Evolutionary conservation across 768 basidiomycete species (phyloP).

Genomic region (Trametes elegans): DNA sequence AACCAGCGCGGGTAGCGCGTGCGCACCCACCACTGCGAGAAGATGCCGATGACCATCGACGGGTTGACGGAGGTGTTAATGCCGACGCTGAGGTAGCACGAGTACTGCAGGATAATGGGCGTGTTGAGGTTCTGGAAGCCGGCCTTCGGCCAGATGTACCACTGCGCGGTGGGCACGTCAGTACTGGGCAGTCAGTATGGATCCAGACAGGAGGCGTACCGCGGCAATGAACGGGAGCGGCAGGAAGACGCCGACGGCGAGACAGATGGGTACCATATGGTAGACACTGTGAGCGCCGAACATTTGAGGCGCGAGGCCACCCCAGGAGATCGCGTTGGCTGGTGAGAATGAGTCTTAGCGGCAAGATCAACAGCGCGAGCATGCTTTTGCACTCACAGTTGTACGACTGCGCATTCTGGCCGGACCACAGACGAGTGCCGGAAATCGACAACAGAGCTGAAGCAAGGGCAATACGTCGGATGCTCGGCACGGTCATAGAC

Average conservation of each 20-base stretch:
- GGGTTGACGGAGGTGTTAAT: slow-evolving; percentile 54
- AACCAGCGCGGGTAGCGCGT: slow-evolving; percentile 39
- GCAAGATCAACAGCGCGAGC: no score
- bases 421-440: slow-evolving; percentile 50
- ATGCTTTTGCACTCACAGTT: slow-evolving; percentile 50
- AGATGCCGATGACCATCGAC: slow-evolving; percentile 43
- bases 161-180: slow-evolving; percentile 20
- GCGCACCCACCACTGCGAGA: slow-evolving; percentile 46
- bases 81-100: slow-evolving; percentile 50
- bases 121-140: slow-evolving; percentile 49
- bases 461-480: not conserved
- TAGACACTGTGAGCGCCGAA: slow-evolving; percentile 16
- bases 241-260: slow-evolving; percentile 50
- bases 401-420: slow-evolving; percentile 50
- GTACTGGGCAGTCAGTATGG: not conserved
- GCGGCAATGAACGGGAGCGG: slow-evolving; percentile 52
- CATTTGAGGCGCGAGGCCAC: slow-evolving; percentile 40
- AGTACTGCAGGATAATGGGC: slow-evolving; percentile 39
- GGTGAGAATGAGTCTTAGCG: not conserved
- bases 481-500: not conserved
- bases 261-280: slow-evolving; percentile 31
- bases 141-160: slow-evolving; percentile 46
- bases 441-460: slow-evolving; percentile 48
- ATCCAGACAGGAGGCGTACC: slow-evolving; percentile 10
- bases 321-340: slow-evolving; percentile 51